Percentiles rank a stretch among this genome's conserved stretches.
These are phyloP conservation scores for Boletus reticuloceps DNA, from an alignment of 768 basidiomycete genomes.

Conservation along the genomic window DNA sequence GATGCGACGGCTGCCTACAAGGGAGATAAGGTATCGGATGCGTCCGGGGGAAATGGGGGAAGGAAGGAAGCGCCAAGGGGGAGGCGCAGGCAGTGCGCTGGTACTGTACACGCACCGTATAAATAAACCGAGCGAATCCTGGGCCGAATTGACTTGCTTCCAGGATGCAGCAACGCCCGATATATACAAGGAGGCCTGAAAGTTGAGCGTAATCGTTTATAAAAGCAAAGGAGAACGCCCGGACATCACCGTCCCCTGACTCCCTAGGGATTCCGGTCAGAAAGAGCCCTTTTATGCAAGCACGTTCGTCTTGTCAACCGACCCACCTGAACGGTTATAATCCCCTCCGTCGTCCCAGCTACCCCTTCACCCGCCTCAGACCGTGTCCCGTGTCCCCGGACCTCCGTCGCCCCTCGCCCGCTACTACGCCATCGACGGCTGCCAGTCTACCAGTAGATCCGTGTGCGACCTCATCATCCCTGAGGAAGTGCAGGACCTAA, in stretches of 20 bases:
- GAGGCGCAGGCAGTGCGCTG: slow-evolving; percentile 7
- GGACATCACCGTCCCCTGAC: slow-evolving; percentile 9
- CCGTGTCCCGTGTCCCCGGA: not conserved
- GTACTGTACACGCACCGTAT: slow-evolving; percentile 5
- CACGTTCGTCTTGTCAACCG: slow-evolving; percentile 32
- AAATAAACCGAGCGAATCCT: slow-evolving; percentile 25
- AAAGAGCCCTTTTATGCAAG: slow-evolving; percentile 28
- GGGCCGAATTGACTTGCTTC: slow-evolving; percentile 11
- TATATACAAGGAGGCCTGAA: slow-evolving; percentile 28
- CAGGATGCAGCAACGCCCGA: slow-evolving; percentile 20
- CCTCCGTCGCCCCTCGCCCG: slow-evolving; percentile 25
- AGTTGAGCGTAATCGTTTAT: slow-evolving; percentile 24
- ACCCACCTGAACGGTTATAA: slow-evolving; percentile 20
- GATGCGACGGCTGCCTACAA: not conserved
- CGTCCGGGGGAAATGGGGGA: slow-evolving; percentile 13
- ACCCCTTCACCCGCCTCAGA: slow-evolving; percentile 14
- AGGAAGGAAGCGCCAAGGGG: slow-evolving; percentile 10
- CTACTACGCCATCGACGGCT: slow-evolving; percentile 4
- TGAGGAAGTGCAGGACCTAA: slow-evolving; percentile 22
- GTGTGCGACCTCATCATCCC: slow-evolving; percentile 32
- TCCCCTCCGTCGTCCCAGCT: slow-evolving; percentile 9
- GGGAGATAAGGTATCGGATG: slow-evolving; percentile 18
- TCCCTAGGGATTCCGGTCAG: slow-evolving; percentile 9
- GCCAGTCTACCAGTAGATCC: slow-evolving; percentile 14
- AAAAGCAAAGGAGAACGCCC: slow-evolving; percentile 24